These are phyloP conservation scores for Ashbya aceris DNA, from an alignment of 1,139 yeast species.

Conservation along the genomic window DNA sequence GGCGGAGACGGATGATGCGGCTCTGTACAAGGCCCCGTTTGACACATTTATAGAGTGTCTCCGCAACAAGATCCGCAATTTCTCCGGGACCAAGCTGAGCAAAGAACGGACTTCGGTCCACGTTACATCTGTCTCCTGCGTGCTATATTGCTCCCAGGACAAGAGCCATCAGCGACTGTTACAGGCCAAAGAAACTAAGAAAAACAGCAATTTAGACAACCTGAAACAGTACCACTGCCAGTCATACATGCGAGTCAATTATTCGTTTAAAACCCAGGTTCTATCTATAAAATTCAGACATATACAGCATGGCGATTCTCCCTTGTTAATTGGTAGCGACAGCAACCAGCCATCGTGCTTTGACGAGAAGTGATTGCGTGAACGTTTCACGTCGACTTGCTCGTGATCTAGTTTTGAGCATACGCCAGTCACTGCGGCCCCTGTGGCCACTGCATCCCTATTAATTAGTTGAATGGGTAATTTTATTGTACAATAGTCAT, in stretches of 20 bases:
- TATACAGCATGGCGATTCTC: background rate
- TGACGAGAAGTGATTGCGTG: too few species aligned
- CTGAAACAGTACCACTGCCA: slow-evolving; percentile 2
- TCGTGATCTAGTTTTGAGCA: too few species aligned
- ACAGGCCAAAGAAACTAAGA: background rate
- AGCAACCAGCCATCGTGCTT: too few species aligned
- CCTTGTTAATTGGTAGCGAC: too few species aligned
- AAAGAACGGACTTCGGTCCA: slow-evolving; percentile 3
- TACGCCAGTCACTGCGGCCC: too few species aligned
- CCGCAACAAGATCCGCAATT: background rate
- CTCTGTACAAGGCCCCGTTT: slow-evolving; percentile 1
- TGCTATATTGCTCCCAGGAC: slow-evolving; percentile 2
- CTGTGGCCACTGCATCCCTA: background rate
- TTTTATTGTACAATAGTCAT: background rate
- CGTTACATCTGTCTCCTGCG: slow-evolving; percentile 2
- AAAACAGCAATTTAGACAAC: background rate
- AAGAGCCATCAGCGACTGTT: slow-evolving; percentile 3
- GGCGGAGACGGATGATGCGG: slow-evolving; percentile 1
- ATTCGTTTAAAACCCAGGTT: slow-evolving; percentile 2
- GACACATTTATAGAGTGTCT: slow-evolving; percentile 2
- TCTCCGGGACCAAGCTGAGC: slow-evolving; percentile 2
- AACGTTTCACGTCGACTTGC: too few species aligned
- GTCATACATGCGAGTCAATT: slow-evolving; percentile 3
- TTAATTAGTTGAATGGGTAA: background rate
- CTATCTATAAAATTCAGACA: slow-evolving; percentile 3